phyloP scores from a whole-genome alignment of 495 filamentous ascomycete species.

The Bacidia rubella region DNA sequence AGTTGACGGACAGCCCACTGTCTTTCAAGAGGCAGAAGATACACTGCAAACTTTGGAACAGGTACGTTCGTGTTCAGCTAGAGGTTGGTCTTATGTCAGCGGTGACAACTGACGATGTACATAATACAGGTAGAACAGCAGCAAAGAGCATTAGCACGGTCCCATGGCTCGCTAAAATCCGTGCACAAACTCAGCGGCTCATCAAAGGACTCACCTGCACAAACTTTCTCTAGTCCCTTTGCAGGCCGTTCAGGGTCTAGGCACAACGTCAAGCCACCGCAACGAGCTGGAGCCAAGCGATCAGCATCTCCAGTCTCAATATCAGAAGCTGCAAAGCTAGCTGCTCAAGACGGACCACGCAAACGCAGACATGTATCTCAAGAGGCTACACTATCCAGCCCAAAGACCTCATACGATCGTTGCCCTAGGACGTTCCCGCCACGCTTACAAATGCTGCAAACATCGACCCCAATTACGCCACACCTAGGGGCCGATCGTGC shows the following conservation, averaged over 20 bases:
- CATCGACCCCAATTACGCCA: slow-evolving; percentile 20
- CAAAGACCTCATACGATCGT: background rate
- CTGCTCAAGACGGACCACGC: slow-evolving; percentile 9
- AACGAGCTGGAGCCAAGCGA: slow-evolving; percentile 21
- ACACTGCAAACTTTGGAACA: slow-evolving; percentile 38
- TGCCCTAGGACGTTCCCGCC: slow-evolving; percentile 6
- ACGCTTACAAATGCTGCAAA: slow-evolving; percentile 12
- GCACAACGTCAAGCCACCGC: background rate
- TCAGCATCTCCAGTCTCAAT: slow-evolving; percentile 46
- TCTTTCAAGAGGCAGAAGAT: slow-evolving; percentile 56
- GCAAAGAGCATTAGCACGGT: slow-evolving; percentile 34
- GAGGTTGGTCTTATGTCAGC: too few relatives aligned
- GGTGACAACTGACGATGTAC: background rate
- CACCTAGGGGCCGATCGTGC: background rate
- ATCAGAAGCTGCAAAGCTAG: slow-evolving; percentile 34
- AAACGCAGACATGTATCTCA: slow-evolving; percentile 12
- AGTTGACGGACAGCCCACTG: slow-evolving; percentile 47
- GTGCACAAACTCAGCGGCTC: background rate
- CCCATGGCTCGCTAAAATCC: slow-evolving; percentile 39
- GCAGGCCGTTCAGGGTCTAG: background rate
- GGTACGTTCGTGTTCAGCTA: too few relatives aligned
- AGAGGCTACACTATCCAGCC: background rate
- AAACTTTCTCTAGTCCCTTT: background rate
- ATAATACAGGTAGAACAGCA: slow-evolving; percentile 34
- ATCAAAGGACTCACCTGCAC: slow-evolving; percentile 14